These are phyloP conservation scores for Phalaenopsis aphrodite DNA, from an alignment of 106 monocot species.

Conservation along the genomic window DNA sequence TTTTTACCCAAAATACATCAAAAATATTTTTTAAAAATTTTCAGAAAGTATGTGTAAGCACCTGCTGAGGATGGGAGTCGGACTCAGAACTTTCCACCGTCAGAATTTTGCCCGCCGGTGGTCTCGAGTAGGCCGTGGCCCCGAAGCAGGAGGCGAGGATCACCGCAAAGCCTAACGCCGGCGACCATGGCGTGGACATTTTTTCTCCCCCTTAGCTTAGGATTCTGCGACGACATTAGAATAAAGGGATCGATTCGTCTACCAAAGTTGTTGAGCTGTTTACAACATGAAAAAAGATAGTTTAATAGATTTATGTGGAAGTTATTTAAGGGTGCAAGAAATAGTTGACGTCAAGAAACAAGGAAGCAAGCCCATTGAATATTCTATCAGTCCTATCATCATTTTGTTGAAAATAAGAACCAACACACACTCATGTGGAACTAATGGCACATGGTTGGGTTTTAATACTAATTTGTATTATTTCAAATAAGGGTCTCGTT, in stretches of 20 bases:
- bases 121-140: conserved; percentile 12
- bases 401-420: too few relatives aligned
- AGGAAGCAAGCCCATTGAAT: background rate
- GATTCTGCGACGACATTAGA: background rate
- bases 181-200: background rate
- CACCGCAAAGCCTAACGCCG: background rate
- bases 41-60: background rate
- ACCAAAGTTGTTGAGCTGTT: background rate
- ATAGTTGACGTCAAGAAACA: background rate
- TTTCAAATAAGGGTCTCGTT: too few relatives aligned
- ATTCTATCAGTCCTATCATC: too few relatives aligned
- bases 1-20: too few relatives aligned
- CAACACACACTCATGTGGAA: too few relatives aligned
- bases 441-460: too few relatives aligned
- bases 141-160: background rate
- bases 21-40: too few relatives aligned
- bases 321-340: background rate
- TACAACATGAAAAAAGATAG: background rate
- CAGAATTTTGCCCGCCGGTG: conserved; percentile 33
- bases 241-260: background rate
- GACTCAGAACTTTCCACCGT: conserved; percentile 7
- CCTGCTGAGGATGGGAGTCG: conserved; percentile 57
- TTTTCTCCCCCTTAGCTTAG: background rate
- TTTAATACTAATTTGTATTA: too few relatives aligned
- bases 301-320: background rate